Evolutionary conservation across 441 rosid genomes (phyloP).

Genomic region (Melastoma candidum): DNA sequence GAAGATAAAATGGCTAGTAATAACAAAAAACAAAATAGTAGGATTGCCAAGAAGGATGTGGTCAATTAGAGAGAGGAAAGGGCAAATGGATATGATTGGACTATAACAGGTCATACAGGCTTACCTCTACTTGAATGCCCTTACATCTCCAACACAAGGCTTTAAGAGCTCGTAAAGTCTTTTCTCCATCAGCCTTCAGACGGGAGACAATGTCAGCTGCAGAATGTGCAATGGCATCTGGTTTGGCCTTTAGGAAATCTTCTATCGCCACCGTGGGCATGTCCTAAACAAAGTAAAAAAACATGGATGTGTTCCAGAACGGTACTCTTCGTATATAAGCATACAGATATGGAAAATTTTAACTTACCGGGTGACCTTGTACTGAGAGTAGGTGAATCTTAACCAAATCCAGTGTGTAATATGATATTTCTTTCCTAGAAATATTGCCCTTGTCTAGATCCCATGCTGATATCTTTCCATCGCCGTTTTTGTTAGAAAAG

Average conservation of each 20-base stretch:
- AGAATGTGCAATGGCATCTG: slow-evolving; percentile 74
- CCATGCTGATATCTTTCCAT: slow-evolving; percentile 24
- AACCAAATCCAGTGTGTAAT: slow-evolving; percentile 81
- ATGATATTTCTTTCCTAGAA: slow-evolving; percentile 34
- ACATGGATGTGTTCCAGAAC: no score
- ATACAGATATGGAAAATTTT: slow-evolving; percentile 7
- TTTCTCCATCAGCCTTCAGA: slow-evolving; percentile 61
- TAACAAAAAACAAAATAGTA: no score
- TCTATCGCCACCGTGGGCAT: slow-evolving; percentile 68
- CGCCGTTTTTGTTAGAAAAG: slow-evolving; percentile 38
- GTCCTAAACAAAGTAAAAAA: no score
- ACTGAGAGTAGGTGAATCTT: slow-evolving; percentile 73
- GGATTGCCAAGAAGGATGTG: no score
- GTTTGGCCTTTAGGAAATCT: slow-evolving; percentile 60
- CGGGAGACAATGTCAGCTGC: slow-evolving; percentile 62
- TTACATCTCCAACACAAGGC: slow-evolving; percentile 79
- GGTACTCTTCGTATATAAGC: neutral
- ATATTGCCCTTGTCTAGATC: slow-evolving; percentile 26
- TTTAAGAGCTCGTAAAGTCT: slow-evolving; percentile 50
- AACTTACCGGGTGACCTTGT: slow-evolving; percentile 64
- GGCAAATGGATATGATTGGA: no score
- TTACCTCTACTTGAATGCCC: slow-evolving; percentile 89
- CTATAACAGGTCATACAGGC: neutral
- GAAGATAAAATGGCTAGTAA: no score
- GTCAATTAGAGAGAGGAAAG: no score